Base-by-base conservation (phyloP, 441 rosid species). In the Mallotus japonicus region DNA sequence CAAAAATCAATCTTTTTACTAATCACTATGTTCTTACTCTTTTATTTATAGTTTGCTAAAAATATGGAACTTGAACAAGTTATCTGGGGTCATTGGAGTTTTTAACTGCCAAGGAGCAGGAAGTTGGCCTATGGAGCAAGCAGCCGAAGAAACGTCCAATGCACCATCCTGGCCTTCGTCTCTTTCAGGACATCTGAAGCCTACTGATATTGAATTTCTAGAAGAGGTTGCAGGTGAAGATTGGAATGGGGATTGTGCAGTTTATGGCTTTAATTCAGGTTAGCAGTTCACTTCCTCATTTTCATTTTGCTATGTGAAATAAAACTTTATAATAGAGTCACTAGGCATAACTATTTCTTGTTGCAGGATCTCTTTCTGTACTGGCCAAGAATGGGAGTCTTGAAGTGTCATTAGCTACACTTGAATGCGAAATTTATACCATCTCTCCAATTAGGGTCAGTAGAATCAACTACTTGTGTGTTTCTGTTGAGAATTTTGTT, bases 71-170 rank as follows among this genome's bases (percentile, higher is more conserved):
- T 9, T 88, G 79, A 91, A 91, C 80, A 90, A 85, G 65, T 79
- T 80, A 77, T 70, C 85, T 0, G 94, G 92, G 8, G 86, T 89
- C 4, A 47, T 91, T 0, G 92, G 94, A 67, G 87, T 81, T 72
- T 91, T 91, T 74, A 91, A 89, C 77, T 91, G 92, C 82, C 97
- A 89, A 88, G 94, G 90, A 59, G 87, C 86, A 54, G 94, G 94
- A 77, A 76, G 73, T 49, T 84, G 91, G 91, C 89, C 88, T 40
- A 14, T 79, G 83, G 82, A 84, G 75, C 79, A 69, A 60, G 66
- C 22, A 65, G 54, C 59, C 19, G 77, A 67, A 68, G 76, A 79
- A 40, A 62, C 68, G 22, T 55, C 20, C 14, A 16, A 16, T 62
- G 56, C n/a, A 44, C 50, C 70, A 11, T 19, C 75, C 13, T 14